phyloP scores from a whole-genome alignment of 2,329 filamentous ascomycete genomes.

The Aciculosporium take region DNA sequence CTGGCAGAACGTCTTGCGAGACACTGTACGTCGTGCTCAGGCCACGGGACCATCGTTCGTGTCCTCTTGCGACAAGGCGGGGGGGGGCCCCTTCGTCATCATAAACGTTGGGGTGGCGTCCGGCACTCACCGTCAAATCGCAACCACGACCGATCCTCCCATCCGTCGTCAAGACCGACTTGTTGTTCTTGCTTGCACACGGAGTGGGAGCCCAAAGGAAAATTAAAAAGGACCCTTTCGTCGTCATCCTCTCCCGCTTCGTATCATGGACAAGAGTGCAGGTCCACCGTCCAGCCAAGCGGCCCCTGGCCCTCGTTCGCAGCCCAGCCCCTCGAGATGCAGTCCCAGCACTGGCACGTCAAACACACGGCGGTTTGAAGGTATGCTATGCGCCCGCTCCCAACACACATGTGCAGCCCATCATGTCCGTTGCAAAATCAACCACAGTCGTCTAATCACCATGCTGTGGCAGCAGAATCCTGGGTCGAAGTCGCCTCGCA shows the following conservation, averaged over 20 bases:
- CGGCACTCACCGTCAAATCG: conserved; percentile 1
- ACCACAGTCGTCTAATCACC: no score
- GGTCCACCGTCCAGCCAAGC: conserved; percentile 15
- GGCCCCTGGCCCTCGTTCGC: conserved; percentile 12
- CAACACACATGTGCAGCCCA: no score
- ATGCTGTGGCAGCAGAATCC: no score
- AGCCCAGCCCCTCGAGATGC: conserved; percentile 13
- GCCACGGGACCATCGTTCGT: neutral
- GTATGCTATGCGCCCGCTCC: conserved; percentile 12
- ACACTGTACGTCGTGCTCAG: no score
- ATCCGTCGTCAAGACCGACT: neutral
- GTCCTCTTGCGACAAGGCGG: conserved; percentile 5
- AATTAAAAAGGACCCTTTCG: no score
- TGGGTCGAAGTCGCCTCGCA: conserved; percentile 93
- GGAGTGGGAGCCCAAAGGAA: no score
- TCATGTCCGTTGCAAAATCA: no score
- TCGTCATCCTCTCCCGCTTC: neutral
- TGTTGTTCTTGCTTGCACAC: no score
- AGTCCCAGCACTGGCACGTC: conserved; percentile 17
- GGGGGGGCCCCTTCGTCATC: conserved; percentile 5
- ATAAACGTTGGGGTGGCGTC: neutral
- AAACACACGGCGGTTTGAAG: conserved; percentile 22
- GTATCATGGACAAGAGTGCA: conserved; percentile 16
- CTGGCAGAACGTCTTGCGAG: no score
- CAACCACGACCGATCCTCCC: neutral